A percentile compares a stretch with the other conserved stretches of the same genome.
phyloP scores from a whole-genome alignment of 306 rosid species.

The Vachellia pachyceras region DNA sequence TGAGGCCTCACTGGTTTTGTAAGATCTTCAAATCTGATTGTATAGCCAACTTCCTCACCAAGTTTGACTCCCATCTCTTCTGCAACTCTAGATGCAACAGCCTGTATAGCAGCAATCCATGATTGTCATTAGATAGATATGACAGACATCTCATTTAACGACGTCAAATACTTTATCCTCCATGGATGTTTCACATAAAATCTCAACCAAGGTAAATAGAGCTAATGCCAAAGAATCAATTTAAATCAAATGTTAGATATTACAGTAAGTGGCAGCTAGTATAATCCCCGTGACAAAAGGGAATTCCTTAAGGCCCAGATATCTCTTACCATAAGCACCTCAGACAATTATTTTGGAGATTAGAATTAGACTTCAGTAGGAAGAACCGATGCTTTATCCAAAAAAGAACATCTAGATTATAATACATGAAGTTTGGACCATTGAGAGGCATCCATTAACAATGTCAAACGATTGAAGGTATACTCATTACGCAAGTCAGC shows the following conservation, averaged over 20 bases:
- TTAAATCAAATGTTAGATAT: not conserved
- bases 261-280: not conserved
- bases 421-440: not conserved
- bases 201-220: not conserved
- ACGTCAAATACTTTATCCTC: not conserved
- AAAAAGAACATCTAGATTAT: not conserved
- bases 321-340: not conserved
- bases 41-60: conserved; percentile 93
- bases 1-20: conserved; percentile 64
- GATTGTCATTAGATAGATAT: not conserved
- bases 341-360: not conserved
- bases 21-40: conserved; percentile 90
- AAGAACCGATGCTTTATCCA: not conserved
- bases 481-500: not conserved
- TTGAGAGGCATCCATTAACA: not conserved
- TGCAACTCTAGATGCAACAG: conserved; percentile 90
- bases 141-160: not conserved
- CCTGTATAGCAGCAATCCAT: conserved; percentile 43
- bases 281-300: not conserved
- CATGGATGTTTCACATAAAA: not conserved
- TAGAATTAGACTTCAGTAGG: not conserved
- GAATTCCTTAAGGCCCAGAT: not conserved
- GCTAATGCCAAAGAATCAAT: not conserved
- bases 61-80: conserved; percentile 94
- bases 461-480: not conserved